Evolutionary conservation across 116 monocot species (phyloP).

Genomic region (Cymodocea nodosa): DNA sequence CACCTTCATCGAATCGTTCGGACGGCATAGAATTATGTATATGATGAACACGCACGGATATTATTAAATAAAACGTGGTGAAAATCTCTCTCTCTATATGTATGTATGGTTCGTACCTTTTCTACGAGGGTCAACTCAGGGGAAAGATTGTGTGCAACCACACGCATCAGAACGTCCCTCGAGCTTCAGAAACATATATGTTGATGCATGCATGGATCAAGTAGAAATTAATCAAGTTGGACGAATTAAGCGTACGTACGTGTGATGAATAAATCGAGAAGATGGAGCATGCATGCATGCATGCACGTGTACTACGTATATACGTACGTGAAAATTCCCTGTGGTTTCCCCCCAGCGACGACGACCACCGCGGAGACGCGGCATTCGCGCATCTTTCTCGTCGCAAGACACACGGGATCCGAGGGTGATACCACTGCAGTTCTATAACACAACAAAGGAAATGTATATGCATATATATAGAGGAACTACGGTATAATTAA

Average conservation of each 20-base stretch:
- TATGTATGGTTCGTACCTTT: slow-evolving; percentile 19
- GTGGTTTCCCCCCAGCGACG: slow-evolving; percentile 47
- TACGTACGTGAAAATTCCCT: slow-evolving; percentile 79
- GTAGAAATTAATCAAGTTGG: not conserved
- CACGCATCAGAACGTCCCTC: slow-evolving; percentile 79
- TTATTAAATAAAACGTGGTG: too few species aligned
- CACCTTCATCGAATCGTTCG: too few species aligned
- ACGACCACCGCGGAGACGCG: slow-evolving; percentile 67
- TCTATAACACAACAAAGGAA: slow-evolving; percentile 17
- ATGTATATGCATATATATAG: too few species aligned
- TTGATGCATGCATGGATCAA: not conserved
- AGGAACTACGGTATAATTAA: too few species aligned
- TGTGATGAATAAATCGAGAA: too few species aligned
- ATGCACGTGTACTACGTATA: too few species aligned
- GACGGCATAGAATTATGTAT: too few species aligned
- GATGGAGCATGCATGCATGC: too few species aligned
- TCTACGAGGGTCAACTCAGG: slow-evolving; percentile 79
- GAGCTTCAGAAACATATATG: slow-evolving; percentile 35
- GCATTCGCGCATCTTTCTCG: slow-evolving; percentile 77
- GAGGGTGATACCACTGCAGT: slow-evolving; percentile 61
- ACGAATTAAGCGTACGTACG: too few species aligned
- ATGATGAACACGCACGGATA: too few species aligned
- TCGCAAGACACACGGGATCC: slow-evolving; percentile 70
- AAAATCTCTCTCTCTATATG: too few species aligned
- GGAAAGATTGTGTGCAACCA: slow-evolving; percentile 71